These are phyloP conservation scores for Kewa caespitosa DNA, from an alignment of 179 eudicot species.

Conservation along the genomic window DNA sequence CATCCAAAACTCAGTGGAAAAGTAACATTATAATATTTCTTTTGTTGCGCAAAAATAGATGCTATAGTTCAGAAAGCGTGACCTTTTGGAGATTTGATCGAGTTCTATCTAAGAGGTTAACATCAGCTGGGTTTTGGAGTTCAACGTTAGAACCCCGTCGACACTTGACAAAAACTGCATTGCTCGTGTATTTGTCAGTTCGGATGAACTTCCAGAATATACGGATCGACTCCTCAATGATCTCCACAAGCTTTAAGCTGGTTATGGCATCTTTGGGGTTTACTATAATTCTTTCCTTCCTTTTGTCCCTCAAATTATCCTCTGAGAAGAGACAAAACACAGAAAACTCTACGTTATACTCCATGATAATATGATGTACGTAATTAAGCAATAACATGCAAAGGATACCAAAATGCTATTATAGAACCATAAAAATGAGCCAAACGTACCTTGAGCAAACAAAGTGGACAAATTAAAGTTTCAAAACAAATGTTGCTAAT, in stretches of 20 bases:
- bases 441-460: background rate
- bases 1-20: background rate
- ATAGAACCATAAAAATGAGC: background rate
- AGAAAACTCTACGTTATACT: background rate
- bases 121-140: slow-evolving; percentile 54
- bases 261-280: slow-evolving; percentile 53
- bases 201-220: slow-evolving; percentile 74
- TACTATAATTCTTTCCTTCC: slow-evolving; percentile 42
- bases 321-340: slow-evolving; percentile 43
- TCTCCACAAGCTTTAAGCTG: slow-evolving; percentile 72
- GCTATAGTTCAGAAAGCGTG: background rate
- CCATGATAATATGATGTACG: background rate
- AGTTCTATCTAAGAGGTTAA: slow-evolving; percentile 45
- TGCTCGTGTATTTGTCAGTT: slow-evolving; percentile 54
- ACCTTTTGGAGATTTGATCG: slow-evolving; percentile 66
- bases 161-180: slow-evolving; percentile 20
- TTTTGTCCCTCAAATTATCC: slow-evolving; percentile 54
- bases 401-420: background rate
- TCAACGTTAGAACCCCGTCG: slow-evolving; percentile 34
- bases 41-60: background rate
- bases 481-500: background rate
- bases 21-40: background rate
- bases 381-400: background rate
- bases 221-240: slow-evolving; percentile 76
- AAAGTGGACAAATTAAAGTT: background rate